Conservation (phyloP, 2,329 filamentous ascomycete species). For the Lasiodiplodia gonubiensis region DNA sequence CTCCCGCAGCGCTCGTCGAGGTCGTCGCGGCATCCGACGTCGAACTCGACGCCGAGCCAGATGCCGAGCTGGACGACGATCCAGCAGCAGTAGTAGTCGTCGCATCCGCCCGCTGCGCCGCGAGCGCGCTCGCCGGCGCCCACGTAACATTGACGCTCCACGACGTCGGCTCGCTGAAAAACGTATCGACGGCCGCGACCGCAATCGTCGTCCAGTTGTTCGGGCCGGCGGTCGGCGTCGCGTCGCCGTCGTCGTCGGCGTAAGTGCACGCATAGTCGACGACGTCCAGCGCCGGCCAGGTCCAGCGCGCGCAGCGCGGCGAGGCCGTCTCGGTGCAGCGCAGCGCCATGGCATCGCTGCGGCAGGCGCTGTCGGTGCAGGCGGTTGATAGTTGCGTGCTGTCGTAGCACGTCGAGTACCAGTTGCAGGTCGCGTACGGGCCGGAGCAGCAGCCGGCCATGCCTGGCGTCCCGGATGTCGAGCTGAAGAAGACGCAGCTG, state of each 20-base stretch:
- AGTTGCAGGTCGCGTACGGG: background rate
- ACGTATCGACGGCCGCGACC: background rate
- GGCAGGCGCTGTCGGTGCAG: background rate
- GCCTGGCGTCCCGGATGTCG: background rate
- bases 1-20: background rate
- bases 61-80: background rate
- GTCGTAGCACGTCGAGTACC: background rate
- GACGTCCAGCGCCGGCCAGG: background rate
- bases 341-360: background rate
- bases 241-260: background rate
- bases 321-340: background rate
- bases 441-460: background rate
- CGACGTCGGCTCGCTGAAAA: background rate
- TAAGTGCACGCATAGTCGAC: background rate
- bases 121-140: background rate
- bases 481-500: background rate
- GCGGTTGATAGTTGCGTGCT: background rate
- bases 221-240: background rate
- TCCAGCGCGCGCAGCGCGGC: background rate
- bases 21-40: background rate
- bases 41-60: background rate
- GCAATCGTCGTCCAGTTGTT: background rate
- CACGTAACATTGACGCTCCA: background rate
- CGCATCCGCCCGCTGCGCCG: background rate
- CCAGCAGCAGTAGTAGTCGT: background rate